Base-by-base conservation (phyloP, 176 grass and related monocot species). In the Oryza punctata region DNA sequence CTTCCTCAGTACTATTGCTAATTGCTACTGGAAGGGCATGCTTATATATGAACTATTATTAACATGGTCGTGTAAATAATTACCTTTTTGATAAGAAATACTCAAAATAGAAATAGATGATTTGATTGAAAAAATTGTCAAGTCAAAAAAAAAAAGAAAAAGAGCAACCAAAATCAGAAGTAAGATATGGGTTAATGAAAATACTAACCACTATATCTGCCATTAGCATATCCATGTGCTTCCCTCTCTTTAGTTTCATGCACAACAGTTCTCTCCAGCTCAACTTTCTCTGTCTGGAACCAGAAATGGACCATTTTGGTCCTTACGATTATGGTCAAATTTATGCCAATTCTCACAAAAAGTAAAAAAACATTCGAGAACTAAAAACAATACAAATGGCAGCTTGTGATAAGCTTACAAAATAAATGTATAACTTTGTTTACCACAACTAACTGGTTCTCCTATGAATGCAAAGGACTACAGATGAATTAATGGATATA, bases 221-320 rank as follows among this genome's bases (percentile, higher is more conserved):
- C 87, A 3, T 93, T 94, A 10, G 64, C 76, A 59, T 72, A 82
- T 33, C 85, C 76, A 75, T 91, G 75, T 43, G 82, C 69, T 70
- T 95, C 95, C 43, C 95, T 91, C 88, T 94, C 95, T 78, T 94
- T 98, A 86, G 88, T 94, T 94, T 92, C 92, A 77, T 94, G 92
- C 13, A 98, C 85, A 82, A 98, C 90, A 24, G 95, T 98, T 80
- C 92, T 94, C 82, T 98, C 95, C 72, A 98, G 77, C 67, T 98
- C 95, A 79, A 98, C 90, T 91, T 98, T 97, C 85, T 98, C 92
- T 47, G 92, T 95, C 95, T 98, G 87, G 69, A 93, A 38, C 63
- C 85, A 90, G 63, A 84, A 74, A 92, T 78, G 68, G 49, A 86
- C 29, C 70, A 57, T 76, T 19, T 65, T 54, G 16, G 67, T 68